These are phyloP conservation scores for Fusarium newnesense DNA, from an alignment of 2,329 filamentous ascomycete species.

Conservation along the genomic window DNA sequence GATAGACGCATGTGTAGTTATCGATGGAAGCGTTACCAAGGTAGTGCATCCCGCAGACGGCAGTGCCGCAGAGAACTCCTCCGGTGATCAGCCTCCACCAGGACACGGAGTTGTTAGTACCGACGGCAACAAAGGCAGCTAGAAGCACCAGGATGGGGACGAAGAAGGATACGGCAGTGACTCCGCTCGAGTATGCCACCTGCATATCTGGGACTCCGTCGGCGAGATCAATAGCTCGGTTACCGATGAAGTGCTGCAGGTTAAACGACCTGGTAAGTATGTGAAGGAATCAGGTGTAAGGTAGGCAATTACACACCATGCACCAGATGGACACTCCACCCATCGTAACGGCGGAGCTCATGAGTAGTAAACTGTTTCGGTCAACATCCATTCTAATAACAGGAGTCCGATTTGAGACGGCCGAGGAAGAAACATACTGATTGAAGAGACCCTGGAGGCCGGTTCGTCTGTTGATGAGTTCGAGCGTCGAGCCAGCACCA, in stretches of 20 bases:
- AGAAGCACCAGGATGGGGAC: conserved; percentile 80
- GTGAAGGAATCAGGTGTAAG: not conserved
- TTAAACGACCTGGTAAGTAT: not conserved
- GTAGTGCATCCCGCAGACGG: conserved; percentile 89
- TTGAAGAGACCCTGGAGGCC: conserved; percentile 75
- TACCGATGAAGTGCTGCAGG: conserved; percentile 69
- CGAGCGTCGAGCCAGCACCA: conserved; percentile 81
- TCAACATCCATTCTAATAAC: not conserved
- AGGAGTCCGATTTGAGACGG: too few species aligned
- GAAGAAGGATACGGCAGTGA: conserved; percentile 81
- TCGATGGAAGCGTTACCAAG: conserved; percentile 84
- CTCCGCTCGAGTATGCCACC: conserved; percentile 77
- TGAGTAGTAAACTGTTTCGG: conserved; percentile 65
- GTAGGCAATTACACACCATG: conserved; percentile 59
- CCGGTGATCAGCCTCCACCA: conserved; percentile 69
- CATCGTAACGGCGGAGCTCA: conserved; percentile 75
- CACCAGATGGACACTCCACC: conserved; percentile 79
- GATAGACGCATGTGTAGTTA: conserved; percentile 77
- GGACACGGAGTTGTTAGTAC: conserved; percentile 66
- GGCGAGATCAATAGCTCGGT: conserved; percentile 78
- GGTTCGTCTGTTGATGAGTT: conserved; percentile 81
- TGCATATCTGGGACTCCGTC: conserved; percentile 71
- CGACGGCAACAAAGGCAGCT: conserved; percentile 76
- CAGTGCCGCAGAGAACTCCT: conserved; percentile 75
- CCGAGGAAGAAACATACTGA: conserved; percentile 60